phyloP scores from a whole-genome alignment of 768 basidiomycete species.

The Phylloporus sp. region DNA sequence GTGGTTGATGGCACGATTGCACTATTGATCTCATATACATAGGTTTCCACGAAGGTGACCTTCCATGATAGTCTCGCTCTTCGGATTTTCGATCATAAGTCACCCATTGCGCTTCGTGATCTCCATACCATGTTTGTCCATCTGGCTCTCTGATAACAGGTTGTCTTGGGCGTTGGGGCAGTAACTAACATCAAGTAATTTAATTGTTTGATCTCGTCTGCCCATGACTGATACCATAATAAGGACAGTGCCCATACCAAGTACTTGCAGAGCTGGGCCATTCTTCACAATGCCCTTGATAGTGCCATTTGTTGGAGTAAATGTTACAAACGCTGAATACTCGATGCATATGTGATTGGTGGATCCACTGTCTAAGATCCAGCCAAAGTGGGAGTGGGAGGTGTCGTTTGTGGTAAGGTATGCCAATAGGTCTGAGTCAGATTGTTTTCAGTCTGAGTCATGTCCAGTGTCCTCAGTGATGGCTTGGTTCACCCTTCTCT shows the following conservation, averaged over 20 bases:
- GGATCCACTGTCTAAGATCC: slow-evolving; percentile 4
- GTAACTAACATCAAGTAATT: slow-evolving; percentile 6
- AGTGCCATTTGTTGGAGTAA: background rate
- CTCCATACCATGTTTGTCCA: slow-evolving; percentile 4
- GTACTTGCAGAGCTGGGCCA: slow-evolving; percentile 1
- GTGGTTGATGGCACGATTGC: background rate
- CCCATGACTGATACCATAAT: background rate
- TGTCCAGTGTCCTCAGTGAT: background rate
- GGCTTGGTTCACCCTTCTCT: background rate
- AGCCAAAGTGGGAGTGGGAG: background rate
- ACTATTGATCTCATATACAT: slow-evolving; percentile 9
- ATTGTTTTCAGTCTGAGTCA: background rate
- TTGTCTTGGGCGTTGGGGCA: slow-evolving; percentile 4
- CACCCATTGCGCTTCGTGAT: background rate
- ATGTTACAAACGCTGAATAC: background rate
- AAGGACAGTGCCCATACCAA: background rate
- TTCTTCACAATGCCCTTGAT: slow-evolving; percentile 10
- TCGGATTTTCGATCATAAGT: background rate
- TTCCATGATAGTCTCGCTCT: slow-evolving; percentile 5
- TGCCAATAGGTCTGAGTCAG: background rate
- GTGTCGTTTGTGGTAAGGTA: background rate
- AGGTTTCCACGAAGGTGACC: slow-evolving; percentile 4
- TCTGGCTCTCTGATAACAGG: slow-evolving; percentile 6
- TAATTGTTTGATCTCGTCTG: background rate
- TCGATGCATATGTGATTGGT: slow-evolving; percentile 3